Base-by-base conservation (phyloP, 768 basidiomycete species). In the Macrocybe gigantea region DNA sequence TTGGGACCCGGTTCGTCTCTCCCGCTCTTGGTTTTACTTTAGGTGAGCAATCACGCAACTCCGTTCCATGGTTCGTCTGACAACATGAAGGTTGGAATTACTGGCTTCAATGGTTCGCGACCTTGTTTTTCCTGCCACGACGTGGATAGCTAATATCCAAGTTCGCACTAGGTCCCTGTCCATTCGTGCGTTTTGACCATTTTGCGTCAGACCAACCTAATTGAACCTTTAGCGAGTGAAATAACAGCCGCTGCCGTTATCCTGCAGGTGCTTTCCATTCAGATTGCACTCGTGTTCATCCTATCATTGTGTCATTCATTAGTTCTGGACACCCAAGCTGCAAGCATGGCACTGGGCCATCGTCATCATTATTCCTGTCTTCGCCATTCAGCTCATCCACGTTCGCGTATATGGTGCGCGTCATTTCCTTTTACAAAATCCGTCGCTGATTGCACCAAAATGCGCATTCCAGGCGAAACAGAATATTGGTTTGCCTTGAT, bases 401-500 rank as follows among this genome's bases (percentile, higher is more conserved):
- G 78, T 78, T 22, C 71, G 77, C 11, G 74, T 80, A 2, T 81
- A 79, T 49, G 78, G 78, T 76, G 40, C 46, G 67, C 55, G n/a
- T n/a, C 32, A 12, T 9, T 49, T 7, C 29, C 7, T 9, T 15
- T 12, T 10, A 15, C 10, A 36, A 4, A 22, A 22, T 30, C 14
- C n/a, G 0, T 10, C 22, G 14, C 29, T 43, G 11, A 1, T 31
- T 39, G 13, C 47, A 30, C 9, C 15, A 38, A 41, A 32, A 34
- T 36, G 38, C 10, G 45, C 31, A 38, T 33, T 9, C 9, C 46
- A 77, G 79, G 78, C 39, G 81, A 83, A 68, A 74, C 77, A 0
- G 79, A 78, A 54, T 80, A 79, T 62, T 83, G 80, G 80, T 71
- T 78, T 45, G 78, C 82, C 6, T 70, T 77, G 54, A 72, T 85